Conservation (phyloP, 2,329 filamentous ascomycete genomes). For the Setomelanomma holmii region DNA sequence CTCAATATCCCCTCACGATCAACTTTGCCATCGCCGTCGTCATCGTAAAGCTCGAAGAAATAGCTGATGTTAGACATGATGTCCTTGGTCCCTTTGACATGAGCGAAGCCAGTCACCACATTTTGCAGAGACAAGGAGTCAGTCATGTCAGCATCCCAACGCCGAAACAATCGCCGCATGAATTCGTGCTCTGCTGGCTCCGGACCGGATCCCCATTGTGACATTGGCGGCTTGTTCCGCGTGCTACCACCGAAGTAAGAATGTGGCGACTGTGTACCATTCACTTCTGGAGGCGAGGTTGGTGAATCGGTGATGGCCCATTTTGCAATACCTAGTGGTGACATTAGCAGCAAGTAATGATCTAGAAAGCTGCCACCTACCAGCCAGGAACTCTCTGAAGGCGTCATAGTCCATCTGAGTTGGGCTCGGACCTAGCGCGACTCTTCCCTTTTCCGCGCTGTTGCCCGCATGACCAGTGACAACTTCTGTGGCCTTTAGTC, state of each 20-base stretch:
- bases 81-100: constrained; percentile 90
- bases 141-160: constrained; percentile 82
- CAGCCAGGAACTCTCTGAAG: constrained; percentile 90
- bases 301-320: constrained; percentile 94
- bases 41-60: constrained; percentile 97
- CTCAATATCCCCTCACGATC: constrained; percentile 93
- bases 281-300: constrained; percentile 62
- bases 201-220: constrained; percentile 66
- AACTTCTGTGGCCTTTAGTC: constrained; percentile 59
- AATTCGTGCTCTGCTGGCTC: constrained; percentile 94
- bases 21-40: constrained; percentile 87
- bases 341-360: constrained; percentile 10
- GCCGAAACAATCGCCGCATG: constrained; percentile 82
- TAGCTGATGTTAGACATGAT: constrained; percentile 98
- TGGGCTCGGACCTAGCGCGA: constrained; percentile 86
- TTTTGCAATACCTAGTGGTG: constrained; percentile 72
- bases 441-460: constrained; percentile 79
- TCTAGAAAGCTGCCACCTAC: constrained; percentile 30
- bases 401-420: constrained; percentile 97
- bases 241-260: constrained; percentile 63
- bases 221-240: constrained; percentile 51
- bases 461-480: constrained; percentile 56
- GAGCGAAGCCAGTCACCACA: constrained; percentile 87
- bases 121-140: constrained; percentile 87
- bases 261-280: constrained; percentile 60